Percentiles rank a stretch among this genome's conserved stretches.
These are phyloP conservation scores for Neocucurbitaria cava DNA, from an alignment of 2,329 filamentous ascomycete species.

Conservation along the genomic window DNA sequence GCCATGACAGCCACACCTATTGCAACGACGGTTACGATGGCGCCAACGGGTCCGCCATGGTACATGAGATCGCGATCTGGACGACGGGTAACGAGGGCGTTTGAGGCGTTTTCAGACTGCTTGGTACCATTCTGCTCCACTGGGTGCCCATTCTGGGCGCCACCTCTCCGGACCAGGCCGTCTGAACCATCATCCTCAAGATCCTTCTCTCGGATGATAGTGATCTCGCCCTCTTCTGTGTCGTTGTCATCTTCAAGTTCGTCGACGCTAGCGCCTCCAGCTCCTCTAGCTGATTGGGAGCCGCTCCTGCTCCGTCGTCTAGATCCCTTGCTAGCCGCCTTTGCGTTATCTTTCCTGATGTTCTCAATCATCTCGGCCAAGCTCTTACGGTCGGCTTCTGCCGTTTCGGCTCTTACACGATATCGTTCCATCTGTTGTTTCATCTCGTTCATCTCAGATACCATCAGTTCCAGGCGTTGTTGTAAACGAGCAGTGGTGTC, in stretches of 20 bases:
- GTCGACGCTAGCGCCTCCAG: constrained; percentile 17
- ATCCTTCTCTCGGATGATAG: constrained; percentile 44
- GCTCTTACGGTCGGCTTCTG: constrained; percentile 80
- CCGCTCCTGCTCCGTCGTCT: constrained; percentile 36
- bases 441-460: constrained; percentile 80
- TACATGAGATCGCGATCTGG: constrained; percentile 39
- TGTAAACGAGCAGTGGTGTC: constrained; percentile 63
- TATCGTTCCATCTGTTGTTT: constrained; percentile 81
- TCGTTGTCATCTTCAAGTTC: constrained; percentile 27
- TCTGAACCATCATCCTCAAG: constrained; percentile 33
- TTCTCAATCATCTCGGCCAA: constrained; percentile 88
- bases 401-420: constrained; percentile 77
- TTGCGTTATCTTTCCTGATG: constrained; percentile 72
- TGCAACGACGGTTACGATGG: constrained; percentile 49
- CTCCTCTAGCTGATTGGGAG: constrained; percentile 17
- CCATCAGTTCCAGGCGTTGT: constrained; percentile 75
- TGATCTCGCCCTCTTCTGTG: constrained; percentile 44
- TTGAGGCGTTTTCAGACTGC: constrained; percentile 27
- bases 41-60: constrained; percentile 48
- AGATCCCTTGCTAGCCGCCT: constrained; percentile 45
- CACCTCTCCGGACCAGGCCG: constrained; percentile 20
- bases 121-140: constrained; percentile 28
- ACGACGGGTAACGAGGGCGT: constrained; percentile 34
- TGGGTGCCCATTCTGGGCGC: constrained; percentile 41
- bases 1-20: constrained; percentile 52